phyloP scores from a whole-genome alignment of 2,329 filamentous ascomycete genomes.

The Dactylellina parvicollis region DNA sequence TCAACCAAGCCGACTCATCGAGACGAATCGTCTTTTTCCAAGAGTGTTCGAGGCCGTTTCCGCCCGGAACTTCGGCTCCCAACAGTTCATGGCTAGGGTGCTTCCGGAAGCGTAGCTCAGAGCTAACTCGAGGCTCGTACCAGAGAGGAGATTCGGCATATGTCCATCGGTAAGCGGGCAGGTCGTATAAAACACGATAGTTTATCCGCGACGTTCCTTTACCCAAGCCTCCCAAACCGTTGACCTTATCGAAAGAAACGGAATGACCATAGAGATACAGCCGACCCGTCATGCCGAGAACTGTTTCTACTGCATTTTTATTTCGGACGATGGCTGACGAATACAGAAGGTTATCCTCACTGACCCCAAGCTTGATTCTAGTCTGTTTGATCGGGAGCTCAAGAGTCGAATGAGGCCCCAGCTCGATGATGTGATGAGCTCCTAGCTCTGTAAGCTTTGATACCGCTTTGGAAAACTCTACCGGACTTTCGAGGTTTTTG shows the following conservation, averaged over 20 bases:
- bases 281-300: conserved; percentile 11
- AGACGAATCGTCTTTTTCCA: conserved; percentile 63
- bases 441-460: conserved; percentile 10
- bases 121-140: conserved; percentile 26
- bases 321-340: conserved; percentile 39
- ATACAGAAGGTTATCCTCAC: conserved; percentile 39
- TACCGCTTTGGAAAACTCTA: conserved; percentile 61
- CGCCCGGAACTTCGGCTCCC: conserved; percentile 16
- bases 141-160: conserved; percentile 19
- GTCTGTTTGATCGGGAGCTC: conserved; percentile 52
- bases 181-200: conserved; percentile 25
- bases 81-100: conserved; percentile 30
- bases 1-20: conserved; percentile 63
- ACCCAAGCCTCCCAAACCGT: neutral
- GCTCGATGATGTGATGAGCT: conserved; percentile 37
- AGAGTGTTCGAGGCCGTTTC: conserved; percentile 58
- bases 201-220: neutral
- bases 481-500: conserved; percentile 60
- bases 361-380: conserved; percentile 3
- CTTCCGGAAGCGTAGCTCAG: conserved; percentile 27
- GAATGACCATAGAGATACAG: conserved; percentile 15
- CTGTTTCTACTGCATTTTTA: conserved; percentile 46
- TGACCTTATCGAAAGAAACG: conserved; percentile 46
- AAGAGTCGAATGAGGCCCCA: conserved; percentile 56
- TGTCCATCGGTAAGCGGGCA: conserved; percentile 18